phyloP scores from a whole-genome alignment of 345 rosid genomes.

The Eucalyptus curtisii region DNA sequence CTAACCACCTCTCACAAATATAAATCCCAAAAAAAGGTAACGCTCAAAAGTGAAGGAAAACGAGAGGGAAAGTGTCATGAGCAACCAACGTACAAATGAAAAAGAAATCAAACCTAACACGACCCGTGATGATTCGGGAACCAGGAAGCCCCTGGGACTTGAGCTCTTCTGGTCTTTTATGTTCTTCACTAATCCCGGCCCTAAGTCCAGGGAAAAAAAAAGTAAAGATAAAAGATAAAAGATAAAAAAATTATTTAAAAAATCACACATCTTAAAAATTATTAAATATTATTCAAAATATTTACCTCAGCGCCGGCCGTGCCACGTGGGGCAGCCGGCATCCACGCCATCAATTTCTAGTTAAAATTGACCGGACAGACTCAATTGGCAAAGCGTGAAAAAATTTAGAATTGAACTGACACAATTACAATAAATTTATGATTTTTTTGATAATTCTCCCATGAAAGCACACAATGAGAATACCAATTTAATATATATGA shows the following conservation, averaged over 20 bases:
- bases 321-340: accelerated
- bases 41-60: neutral
- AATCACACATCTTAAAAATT: no score
- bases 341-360: accelerated
- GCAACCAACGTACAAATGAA: neutral
- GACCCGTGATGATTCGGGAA: neutral
- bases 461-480: neutral
- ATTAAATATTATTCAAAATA: no score
- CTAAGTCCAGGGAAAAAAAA: neutral
- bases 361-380: accelerated
- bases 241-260: no score
- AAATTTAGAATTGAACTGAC: accelerated
- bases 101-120: neutral
- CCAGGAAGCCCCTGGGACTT: neutral
- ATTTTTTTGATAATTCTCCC: neutral
- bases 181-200: neutral
- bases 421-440: accelerated
- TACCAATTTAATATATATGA: neutral
- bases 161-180: neutral
- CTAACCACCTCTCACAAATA: neutral
- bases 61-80: neutral
- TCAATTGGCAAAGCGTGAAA: neutral
- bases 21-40: neutral
- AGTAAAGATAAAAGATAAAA: no score
- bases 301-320: accelerated